Percentiles rank a stretch among this genome's conserved stretches.
phyloP scores from a whole-genome alignment of 306 rosid species.

The Lathyrus oleraceus region DNA sequence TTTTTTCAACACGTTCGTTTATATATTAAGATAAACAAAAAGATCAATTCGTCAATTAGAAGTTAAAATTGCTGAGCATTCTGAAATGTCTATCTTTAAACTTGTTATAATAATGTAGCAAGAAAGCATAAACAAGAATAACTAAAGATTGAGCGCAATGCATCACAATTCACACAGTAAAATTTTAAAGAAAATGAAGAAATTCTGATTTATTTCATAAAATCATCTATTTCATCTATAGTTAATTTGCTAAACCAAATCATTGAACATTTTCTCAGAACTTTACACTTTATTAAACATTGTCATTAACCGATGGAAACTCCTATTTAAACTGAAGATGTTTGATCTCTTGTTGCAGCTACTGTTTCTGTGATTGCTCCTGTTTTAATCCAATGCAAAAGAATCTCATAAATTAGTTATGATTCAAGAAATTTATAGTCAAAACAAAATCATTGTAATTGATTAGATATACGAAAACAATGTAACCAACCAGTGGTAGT shows the following conservation, averaged over 20 bases:
- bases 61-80: neutral
- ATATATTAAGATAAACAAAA: too few relatives aligned
- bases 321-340: conserved; percentile 42
- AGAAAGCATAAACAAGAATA: neutral
- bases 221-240: conserved; percentile 15
- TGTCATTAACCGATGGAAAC: conserved; percentile 13
- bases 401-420: neutral
- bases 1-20: neutral
- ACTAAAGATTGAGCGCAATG: conserved; percentile 19
- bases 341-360: conserved; percentile 46
- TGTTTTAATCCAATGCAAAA: conserved; percentile 34
- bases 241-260: conserved; percentile 28
- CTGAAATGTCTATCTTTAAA: neutral
- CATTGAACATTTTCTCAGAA: conserved; percentile 26
- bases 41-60: neutral
- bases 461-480: conserved; percentile 1
- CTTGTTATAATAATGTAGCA: neutral
- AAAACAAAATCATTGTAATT: conserved; percentile 9
- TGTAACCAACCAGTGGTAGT: conserved; percentile 39
- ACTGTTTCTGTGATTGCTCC: conserved; percentile 37
- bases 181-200: conserved; percentile 29
- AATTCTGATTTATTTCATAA: conserved; percentile 29
- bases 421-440: neutral
- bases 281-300: conserved; percentile 24
- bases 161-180: conserved; percentile 31